Conservation (phyloP, 2,329 filamentous ascomycete genomes). For the Xylaria hypoxylon region DNA sequence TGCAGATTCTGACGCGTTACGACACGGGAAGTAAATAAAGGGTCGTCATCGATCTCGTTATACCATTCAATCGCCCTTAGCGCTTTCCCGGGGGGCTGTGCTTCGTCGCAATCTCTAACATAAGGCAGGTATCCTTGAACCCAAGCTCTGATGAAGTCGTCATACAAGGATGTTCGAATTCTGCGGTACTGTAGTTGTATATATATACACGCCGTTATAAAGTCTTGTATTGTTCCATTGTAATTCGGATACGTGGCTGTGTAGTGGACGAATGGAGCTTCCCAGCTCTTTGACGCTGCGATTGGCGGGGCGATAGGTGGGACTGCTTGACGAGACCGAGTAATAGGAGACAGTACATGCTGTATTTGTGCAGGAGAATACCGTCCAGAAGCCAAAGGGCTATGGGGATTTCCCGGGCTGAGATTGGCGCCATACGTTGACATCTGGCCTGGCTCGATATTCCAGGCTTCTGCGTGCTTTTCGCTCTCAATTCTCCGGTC, state of each 20-base stretch:
- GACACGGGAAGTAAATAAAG: constrained; percentile 45
- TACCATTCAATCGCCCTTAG: constrained; percentile 52
- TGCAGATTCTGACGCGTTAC: constrained; percentile 49
- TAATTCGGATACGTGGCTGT: constrained; percentile 49
- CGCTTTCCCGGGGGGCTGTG: constrained; percentile 39
- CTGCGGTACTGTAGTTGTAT: constrained; percentile 46
- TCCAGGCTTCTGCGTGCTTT: constrained; percentile 19
- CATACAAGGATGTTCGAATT: constrained; percentile 50
- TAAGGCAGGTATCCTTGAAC: constrained; percentile 50
- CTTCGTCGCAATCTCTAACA: constrained; percentile 45
- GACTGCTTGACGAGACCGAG: constrained; percentile 24
- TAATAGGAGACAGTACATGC: constrained; percentile 24
- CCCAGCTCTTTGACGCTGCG: constrained; percentile 21
- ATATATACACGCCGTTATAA: constrained; percentile 50
- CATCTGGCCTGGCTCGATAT: constrained; percentile 16
- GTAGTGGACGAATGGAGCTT: constrained; percentile 47
- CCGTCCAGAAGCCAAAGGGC: constrained; percentile 7
- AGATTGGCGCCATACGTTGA: constrained; percentile 2
- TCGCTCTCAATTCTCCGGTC: constrained; percentile 12
- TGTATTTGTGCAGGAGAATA: constrained; percentile 38
- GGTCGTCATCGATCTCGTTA: constrained; percentile 49
- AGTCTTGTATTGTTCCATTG: constrained; percentile 46
- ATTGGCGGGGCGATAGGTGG: constrained; percentile 3
- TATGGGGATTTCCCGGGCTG: neutral
- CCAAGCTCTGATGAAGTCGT: constrained; percentile 53